phyloP scores from a whole-genome alignment of 768 basidiomycete genomes.

The Pholiota conissans region DNA sequence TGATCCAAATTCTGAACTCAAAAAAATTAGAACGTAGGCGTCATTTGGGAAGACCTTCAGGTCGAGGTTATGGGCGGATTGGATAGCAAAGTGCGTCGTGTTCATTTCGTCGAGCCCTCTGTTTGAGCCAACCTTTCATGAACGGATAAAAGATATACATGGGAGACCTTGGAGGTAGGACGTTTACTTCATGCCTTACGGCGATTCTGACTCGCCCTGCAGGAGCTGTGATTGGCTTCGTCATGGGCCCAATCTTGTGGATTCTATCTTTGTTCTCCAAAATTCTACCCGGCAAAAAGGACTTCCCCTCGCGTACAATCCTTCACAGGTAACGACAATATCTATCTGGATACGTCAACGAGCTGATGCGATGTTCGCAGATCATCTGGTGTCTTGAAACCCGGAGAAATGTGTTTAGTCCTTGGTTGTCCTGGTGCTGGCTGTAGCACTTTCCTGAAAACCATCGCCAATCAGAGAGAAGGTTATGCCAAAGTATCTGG shows the following conservation, averaged over 20 bases:
- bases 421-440: constrained; percentile 83
- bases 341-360: too few species aligned
- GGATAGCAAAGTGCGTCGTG: constrained; percentile 48
- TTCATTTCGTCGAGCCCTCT: too few species aligned
- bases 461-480: constrained; percentile 73
- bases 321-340: constrained; percentile 47
- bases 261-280: constrained; percentile 42
- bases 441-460: constrained; percentile 84
- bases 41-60: constrained; percentile 70
- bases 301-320: constrained; percentile 48
- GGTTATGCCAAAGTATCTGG: constrained; percentile 67
- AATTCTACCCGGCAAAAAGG: constrained; percentile 38
- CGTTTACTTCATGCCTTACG: not conserved
- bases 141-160: constrained; percentile 46
- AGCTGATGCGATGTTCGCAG: constrained; percentile 25
- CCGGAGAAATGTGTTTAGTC: constrained; percentile 87
- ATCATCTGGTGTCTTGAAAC: constrained; percentile 67
- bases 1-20: not conserved
- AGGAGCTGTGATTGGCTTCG: constrained; percentile 57
- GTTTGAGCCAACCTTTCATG: too few species aligned
- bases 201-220: not conserved
- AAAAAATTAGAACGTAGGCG: constrained; percentile 57
- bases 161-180: constrained; percentile 58
- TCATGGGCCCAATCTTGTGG: constrained; percentile 50
- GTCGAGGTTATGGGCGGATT: constrained; percentile 59